A percentile compares a stretch with the other conserved stretches of the same genome.
phyloP scores from a whole-genome alignment of 2,329 filamentous ascomycete species.

The Colletotrichum sp. region DNA sequence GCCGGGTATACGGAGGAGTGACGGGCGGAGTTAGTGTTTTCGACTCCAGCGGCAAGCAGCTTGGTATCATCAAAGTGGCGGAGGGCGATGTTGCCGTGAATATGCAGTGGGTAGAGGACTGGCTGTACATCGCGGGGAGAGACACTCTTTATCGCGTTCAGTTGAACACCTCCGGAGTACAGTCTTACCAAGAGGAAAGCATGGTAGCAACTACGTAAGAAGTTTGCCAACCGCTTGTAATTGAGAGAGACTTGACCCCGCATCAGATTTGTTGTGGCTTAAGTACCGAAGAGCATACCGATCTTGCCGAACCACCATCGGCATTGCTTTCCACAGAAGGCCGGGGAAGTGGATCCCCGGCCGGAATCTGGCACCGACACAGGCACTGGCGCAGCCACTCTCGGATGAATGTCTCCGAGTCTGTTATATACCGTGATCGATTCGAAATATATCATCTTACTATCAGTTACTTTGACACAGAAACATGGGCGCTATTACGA shows the following conservation, averaged over 20 bases:
- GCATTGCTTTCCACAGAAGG: neutral
- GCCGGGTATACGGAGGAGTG: conserved; percentile 16
- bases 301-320: neutral
- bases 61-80: conserved; percentile 19
- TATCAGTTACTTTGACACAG: neutral
- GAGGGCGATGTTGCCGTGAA: conserved; percentile 20
- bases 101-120: conserved; percentile 20
- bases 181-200: neutral
- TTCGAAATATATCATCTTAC: neutral
- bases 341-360: neutral
- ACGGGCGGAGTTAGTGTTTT: conserved; percentile 11
- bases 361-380: neutral
- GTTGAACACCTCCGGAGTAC: neutral
- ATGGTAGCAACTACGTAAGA: neutral
- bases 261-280: neutral
- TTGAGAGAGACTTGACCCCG: neutral
- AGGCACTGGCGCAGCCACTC: neutral
- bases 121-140: conserved; percentile 18
- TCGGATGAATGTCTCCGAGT: neutral
- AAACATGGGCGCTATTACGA: neutral
- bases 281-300: neutral
- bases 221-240: neutral
- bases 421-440: neutral
- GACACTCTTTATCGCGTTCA: conserved; percentile 13
- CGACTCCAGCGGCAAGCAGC: neutral